A percentile compares a stretch with the other conserved stretches of the same genome.
phyloP scores from a whole-genome alignment of 306 rosid species.

The Prunus dulcis region DNA sequence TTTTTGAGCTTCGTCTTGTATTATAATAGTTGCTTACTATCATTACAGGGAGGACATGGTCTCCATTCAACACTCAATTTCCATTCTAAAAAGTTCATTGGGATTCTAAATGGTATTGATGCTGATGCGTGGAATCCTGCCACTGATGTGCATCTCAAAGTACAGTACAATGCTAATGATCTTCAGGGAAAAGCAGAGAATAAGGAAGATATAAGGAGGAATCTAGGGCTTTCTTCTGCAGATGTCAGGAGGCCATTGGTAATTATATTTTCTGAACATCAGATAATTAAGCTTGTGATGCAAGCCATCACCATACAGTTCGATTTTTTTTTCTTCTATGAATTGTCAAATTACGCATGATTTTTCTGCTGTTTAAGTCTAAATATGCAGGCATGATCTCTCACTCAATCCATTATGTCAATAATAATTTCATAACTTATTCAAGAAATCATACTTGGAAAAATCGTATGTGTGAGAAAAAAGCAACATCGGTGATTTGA shows the following conservation, averaged over 20 bases:
- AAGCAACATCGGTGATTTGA: neutral
- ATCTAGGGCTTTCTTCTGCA: slow-evolving; percentile 62
- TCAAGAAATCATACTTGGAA: neutral
- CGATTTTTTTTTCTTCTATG: neutral
- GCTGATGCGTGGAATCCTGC: slow-evolving; percentile 92
- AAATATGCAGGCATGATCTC: neutral
- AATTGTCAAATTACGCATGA: neutral
- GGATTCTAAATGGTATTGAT: slow-evolving; percentile 93
- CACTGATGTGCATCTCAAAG: slow-evolving; percentile 63
- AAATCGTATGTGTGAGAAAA: neutral
- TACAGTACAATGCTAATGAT: slow-evolving; percentile 80
- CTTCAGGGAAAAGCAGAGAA: slow-evolving; percentile 80
- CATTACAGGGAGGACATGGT: slow-evolving; percentile 79
- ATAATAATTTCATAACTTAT: neutral
- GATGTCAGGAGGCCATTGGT: slow-evolving; percentile 80
- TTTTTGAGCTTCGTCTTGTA: neutral
- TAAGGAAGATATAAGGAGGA: slow-evolving; percentile 78
- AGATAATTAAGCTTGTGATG: slow-evolving; percentile 13
- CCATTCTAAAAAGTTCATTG: slow-evolving; percentile 82
- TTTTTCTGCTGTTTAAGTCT: neutral
- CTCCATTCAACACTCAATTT: slow-evolving; percentile 78
- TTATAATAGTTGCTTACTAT: slow-evolving; percentile 23
- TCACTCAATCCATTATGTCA: neutral
- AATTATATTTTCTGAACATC: slow-evolving; percentile 32
- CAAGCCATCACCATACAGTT: slow-evolving; percentile 10